Evolutionary conservation across 2,329 filamentous ascomycete species (phyloP), one percentile per base, ranked within the genome.

Genomic region (Alternaria alternata): DNA sequence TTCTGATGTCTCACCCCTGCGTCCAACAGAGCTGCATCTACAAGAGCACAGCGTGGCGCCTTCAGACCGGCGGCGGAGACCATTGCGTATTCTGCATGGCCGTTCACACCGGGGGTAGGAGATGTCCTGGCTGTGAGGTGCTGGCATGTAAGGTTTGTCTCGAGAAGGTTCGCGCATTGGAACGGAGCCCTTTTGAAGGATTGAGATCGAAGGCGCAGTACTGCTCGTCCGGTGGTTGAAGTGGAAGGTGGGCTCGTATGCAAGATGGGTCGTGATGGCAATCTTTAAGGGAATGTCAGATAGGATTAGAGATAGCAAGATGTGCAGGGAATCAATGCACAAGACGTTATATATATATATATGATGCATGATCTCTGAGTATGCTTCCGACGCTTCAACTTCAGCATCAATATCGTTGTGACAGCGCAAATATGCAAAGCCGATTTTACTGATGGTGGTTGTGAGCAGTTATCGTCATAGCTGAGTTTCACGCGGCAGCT

Each of bases 101-200:
- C 7, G 24, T 16, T 2, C 44, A 42, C 7, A 26, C 39, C 12
- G 39, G 38, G 18, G 41, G 54, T 14, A 54, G 39, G 34, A 46
- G 59, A 20, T 67, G 65, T n/a, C 59, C 61, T 42, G 56, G 43
- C 4, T 67, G 63, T 34, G 46, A 67, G 52, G 65, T 61, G 7
- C 14, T 67, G 53, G 63, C 65, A 3, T 68, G 65, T n/a, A 26
- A 32, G 34, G 26, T 43, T 3, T 68, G 65, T 22, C 16, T 63
- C 20, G 22, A n/a, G 1, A 30, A 47, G 46, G 52, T 66, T 30
- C 22, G 18, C 1, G 44, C 2, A 20, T 16, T 55, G 18, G 61
- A 66, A 46, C 46, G 53, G 2, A 54, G 32, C 3, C 20, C 36
- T 1, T 59, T 53, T 36, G 39, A 34, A 26, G 51, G 59, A 4